Percentiles rank a stretch among this genome's conserved stretches.
These are phyloP conservation scores for Phylloporus rhodoxanthus DNA, from an alignment of 768 basidiomycete genomes.

Conservation along the genomic window DNA sequence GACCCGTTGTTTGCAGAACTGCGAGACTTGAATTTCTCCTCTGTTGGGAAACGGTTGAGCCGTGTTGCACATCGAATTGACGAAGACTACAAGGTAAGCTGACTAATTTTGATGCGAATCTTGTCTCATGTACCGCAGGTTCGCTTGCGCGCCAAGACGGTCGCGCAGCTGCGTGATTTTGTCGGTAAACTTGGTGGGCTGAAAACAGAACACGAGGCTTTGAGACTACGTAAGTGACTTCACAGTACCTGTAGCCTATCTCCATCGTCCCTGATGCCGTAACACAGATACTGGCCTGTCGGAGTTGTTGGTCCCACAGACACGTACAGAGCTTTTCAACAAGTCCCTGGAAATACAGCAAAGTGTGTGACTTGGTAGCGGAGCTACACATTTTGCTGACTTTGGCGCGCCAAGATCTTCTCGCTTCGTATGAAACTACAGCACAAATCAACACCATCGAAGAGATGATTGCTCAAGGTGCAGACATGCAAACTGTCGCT, in stretches of 20 bases:
- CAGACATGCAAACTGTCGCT: conserved; percentile 71
- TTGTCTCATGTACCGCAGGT: conserved; percentile 40
- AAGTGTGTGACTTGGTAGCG: conserved; percentile 45
- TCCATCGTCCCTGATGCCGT: conserved; percentile 1
- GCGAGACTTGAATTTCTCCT: conserved; percentile 87
- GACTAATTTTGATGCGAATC: not conserved
- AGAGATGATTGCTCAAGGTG: conserved; percentile 82
- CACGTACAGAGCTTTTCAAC: conserved; percentile 83
- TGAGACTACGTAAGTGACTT: conserved; percentile 70
- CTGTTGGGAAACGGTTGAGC: conserved; percentile 77
- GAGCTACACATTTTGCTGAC: conserved; percentile 7
- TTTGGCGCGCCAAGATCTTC: conserved; percentile 56
- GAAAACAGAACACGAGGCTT: conserved; percentile 84
- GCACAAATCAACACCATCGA: conserved; percentile 84
- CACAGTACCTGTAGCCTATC: too few relatives aligned
- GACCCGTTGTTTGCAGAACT: conserved; percentile 81
- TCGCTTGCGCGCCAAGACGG: conserved; percentile 82
- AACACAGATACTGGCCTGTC: conserved; percentile 82
- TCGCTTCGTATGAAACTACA: conserved; percentile 83
- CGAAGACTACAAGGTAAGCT: conserved; percentile 80
- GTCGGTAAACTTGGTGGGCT: conserved; percentile 92
- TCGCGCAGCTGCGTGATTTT: conserved; percentile 88
- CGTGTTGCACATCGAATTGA: conserved; percentile 79
- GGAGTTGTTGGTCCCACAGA: conserved; percentile 84
- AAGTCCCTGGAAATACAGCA: conserved; percentile 93